phyloP scores from a whole-genome alignment of 208 protist species.

The Trypanosoma cruzi region DNA sequence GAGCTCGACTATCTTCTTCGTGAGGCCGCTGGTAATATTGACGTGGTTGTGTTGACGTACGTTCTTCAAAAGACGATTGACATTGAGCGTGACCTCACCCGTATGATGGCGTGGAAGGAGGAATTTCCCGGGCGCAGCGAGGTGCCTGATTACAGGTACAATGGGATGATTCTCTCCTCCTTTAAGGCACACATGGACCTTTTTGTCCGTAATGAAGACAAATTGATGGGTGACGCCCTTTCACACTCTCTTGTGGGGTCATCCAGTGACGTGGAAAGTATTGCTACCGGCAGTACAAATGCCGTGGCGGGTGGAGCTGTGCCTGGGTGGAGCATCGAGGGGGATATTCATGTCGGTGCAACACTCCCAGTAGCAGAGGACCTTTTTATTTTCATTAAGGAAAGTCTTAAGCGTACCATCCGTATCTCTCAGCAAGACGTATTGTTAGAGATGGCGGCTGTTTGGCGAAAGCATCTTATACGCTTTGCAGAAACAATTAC shows the following conservation, averaged over 20 bases:
- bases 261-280: slow-evolving; percentile 25
- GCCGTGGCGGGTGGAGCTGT: neutral
- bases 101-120: slow-evolving; percentile 80
- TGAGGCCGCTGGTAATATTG: slow-evolving; percentile 62
- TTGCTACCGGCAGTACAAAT: neutral
- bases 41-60: slow-evolving; percentile 88
- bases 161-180: slow-evolving; percentile 78
- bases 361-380: slow-evolving; percentile 86
- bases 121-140: slow-evolving; percentile 56
- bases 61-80: slow-evolving; percentile 94
- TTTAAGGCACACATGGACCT: slow-evolving; percentile 87
- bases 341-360: slow-evolving; percentile 52
- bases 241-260: slow-evolving; percentile 74
- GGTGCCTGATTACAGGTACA: slow-evolving; percentile 83
- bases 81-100: slow-evolving; percentile 91
- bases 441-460: slow-evolving; percentile 82
- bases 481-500: slow-evolving; percentile 46
- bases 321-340: slow-evolving; percentile 63
- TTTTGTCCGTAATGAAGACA: slow-evolving; percentile 80
- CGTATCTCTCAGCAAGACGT: slow-evolving; percentile 88
- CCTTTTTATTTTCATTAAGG: slow-evolving; percentile 92
- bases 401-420: slow-evolving; percentile 80
- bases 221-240: slow-evolving; percentile 84
- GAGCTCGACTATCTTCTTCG: slow-evolving; percentile 83
- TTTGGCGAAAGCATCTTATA: slow-evolving; percentile 82